phyloP scores from a whole-genome alignment of 225 moss, liverwort and hornwort species.

The Thuidium tamariscinum region DNA sequence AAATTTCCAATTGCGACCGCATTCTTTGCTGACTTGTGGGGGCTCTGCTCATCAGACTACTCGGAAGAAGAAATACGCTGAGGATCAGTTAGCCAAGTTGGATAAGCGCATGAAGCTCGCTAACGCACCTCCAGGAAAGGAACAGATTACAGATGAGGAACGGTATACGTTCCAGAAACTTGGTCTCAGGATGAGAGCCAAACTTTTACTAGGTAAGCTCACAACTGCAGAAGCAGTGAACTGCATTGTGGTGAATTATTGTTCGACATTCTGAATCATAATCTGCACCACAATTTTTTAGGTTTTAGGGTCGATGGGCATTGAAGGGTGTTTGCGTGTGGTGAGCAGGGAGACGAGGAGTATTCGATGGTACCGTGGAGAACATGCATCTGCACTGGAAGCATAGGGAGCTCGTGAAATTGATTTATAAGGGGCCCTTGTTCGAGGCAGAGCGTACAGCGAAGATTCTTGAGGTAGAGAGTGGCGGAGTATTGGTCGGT shows the following conservation, averaged over 20 bases:
- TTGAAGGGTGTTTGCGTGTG: not conserved
- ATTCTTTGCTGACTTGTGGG: not conserved
- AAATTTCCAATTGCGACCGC: not conserved
- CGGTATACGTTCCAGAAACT: constrained; percentile 80
- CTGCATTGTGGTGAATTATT: not conserved
- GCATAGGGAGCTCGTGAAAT: constrained; percentile 79
- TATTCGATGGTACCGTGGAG: constrained; percentile 86
- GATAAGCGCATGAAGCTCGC: constrained; percentile 55
- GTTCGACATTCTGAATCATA: not conserved
- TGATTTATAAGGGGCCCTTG: constrained; percentile 63
- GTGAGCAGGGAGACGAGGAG: constrained; percentile 77
- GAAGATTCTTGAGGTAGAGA: constrained; percentile 84
- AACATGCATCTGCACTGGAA: constrained; percentile 99
- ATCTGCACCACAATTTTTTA: not conserved
- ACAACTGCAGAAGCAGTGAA: not conserved
- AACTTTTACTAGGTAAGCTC: constrained; percentile 61
- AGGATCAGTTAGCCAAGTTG: constrained; percentile 55
- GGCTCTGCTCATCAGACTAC: constrained; percentile 28
- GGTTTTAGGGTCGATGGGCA: not conserved
- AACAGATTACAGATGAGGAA: constrained; percentile 87
- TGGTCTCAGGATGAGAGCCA: constrained; percentile 84
- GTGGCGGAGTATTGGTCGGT: constrained; percentile 78
- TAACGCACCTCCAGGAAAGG: constrained; percentile 37
- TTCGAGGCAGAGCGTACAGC: constrained; percentile 71
- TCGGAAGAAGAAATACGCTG: constrained; percentile 56